Conservation (phyloP, 139 green algal genomes). For the Closterium sp. region DNA sequence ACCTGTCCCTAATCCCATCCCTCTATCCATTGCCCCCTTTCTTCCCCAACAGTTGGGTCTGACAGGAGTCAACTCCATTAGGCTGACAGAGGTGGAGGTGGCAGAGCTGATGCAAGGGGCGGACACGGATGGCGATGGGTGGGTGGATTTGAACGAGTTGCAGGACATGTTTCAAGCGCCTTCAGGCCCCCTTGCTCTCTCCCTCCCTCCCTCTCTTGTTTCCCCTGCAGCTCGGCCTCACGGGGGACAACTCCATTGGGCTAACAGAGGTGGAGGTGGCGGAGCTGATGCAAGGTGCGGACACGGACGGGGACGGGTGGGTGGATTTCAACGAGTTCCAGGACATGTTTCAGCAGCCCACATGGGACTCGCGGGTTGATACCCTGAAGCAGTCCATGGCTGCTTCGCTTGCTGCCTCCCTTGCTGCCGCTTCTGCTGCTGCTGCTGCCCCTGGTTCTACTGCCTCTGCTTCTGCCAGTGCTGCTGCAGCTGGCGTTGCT, state of each 20-base stretch:
- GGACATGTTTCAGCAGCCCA: slow-evolving; percentile 14
- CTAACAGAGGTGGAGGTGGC: slow-evolving; percentile 61
- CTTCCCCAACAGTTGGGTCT: too few species aligned
- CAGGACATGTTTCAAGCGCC: too few species aligned
- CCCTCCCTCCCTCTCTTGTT: neutral
- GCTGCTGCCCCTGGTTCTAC: neutral
- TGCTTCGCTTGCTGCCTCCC: neutral
- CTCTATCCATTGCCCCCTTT: too few species aligned
- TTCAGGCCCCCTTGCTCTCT: too few species aligned
- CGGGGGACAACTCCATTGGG: slow-evolving; percentile 6
- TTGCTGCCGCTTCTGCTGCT: neutral
- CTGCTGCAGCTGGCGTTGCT: neutral
- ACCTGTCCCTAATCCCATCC: too few species aligned
- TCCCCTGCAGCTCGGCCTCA: slow-evolving; percentile 11
- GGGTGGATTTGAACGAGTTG: neutral
- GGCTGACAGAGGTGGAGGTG: too few species aligned
- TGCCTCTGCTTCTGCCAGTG: neutral
- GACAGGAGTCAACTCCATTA: too few species aligned
- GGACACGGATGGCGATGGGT: neutral
- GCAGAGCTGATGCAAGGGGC: too few species aligned
- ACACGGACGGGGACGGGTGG: slow-evolving; percentile 46
- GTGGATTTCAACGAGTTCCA: slow-evolving; percentile 86
- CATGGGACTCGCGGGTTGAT: neutral
- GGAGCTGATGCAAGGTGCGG: slow-evolving; percentile 70
- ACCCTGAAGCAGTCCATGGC: neutral